These are phyloP conservation scores for Phytophthora ohioensis DNA, from an alignment of 352 stramenopile genomes.

Conservation along the genomic window DNA sequence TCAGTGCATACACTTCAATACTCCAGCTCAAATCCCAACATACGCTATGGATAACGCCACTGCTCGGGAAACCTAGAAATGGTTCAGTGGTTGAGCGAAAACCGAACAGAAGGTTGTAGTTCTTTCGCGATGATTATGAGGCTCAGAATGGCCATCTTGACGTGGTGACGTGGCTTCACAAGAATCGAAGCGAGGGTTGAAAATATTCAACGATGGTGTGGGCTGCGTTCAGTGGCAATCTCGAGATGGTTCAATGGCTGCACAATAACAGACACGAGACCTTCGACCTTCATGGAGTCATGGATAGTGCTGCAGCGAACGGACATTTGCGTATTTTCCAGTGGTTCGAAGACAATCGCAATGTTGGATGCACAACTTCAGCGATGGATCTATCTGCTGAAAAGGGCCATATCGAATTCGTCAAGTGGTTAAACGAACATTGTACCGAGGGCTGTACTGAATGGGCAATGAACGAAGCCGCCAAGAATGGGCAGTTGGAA, in stretches of 20 bases:
- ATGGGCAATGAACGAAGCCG: slow-evolving; percentile 4
- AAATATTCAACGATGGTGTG: not conserved
- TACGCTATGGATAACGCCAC: not conserved
- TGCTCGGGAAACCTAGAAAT: not conserved
- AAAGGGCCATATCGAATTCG: no score
- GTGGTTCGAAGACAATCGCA: slow-evolving; percentile 7
- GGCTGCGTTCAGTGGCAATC: not conserved
- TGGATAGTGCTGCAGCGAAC: not conserved
- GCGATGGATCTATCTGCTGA: no score
- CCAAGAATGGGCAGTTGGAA: not conserved
- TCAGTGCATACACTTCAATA: not conserved
- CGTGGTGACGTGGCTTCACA: slow-evolving; percentile 8
- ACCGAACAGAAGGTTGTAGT: not conserved
- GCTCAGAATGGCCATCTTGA: not conserved
- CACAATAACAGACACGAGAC: slow-evolving; percentile 1
- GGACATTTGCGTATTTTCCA: slow-evolving; percentile 4
- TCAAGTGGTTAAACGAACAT: not conserved
- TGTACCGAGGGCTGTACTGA: not conserved
- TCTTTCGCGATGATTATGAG: not conserved
- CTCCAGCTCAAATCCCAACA: not conserved
- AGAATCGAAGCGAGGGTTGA: slow-evolving; percentile 4
- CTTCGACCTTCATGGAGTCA: not conserved
- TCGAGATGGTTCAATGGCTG: slow-evolving; percentile 1
- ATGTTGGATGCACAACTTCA: no score
- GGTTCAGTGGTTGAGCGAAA: not conserved